Conservation (phyloP, 306 rosid genomes). For the Prunus dulcis region DNA sequence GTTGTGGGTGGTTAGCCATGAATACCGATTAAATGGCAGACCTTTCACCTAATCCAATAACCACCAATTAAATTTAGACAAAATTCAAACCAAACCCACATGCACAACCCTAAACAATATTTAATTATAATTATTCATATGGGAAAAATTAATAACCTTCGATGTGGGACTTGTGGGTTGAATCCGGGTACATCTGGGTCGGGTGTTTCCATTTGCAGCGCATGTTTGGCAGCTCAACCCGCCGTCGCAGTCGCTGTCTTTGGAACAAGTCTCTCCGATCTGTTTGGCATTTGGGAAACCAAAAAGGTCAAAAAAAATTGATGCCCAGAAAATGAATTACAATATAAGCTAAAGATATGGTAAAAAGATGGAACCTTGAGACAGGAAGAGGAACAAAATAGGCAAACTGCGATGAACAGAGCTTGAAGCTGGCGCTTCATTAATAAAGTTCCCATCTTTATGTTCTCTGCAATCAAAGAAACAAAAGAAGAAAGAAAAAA, state of each 20-base stretch:
- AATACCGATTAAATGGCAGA: constrained; percentile 69
- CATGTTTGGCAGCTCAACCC: constrained; percentile 73
- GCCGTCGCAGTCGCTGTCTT: constrained; percentile 53
- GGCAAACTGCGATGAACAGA: constrained; percentile 46
- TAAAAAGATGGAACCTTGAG: constrained; percentile 47
- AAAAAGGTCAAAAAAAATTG: background rate
- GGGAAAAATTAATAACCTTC: constrained; percentile 39
- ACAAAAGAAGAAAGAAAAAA: background rate
- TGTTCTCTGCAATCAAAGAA: constrained; percentile 31
- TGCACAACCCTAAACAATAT: background rate
- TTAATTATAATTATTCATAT: background rate
- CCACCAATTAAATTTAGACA: background rate
- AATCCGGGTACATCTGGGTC: constrained; percentile 76
- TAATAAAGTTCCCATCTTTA: constrained; percentile 7
- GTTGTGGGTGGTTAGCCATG: constrained; percentile 97
- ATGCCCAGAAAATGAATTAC: background rate
- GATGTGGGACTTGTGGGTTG: constrained; percentile 59
- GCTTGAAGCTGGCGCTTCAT: constrained; percentile 27
- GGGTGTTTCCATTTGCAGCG: constrained; percentile 79
- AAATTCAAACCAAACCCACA: background rate
- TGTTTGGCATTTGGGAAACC: constrained; percentile 27
- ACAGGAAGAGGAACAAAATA: constrained; percentile 43
- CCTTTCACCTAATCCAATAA: constrained; percentile 49
- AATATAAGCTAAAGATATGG: background rate
- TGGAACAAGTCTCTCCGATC: constrained; percentile 94